A percentile compares a stretch with the other conserved stretches of the same genome.
These are phyloP conservation scores for Gomphus bonarii DNA, from an alignment of 1,284 basidiomycete species.

Conservation along the genomic window DNA sequence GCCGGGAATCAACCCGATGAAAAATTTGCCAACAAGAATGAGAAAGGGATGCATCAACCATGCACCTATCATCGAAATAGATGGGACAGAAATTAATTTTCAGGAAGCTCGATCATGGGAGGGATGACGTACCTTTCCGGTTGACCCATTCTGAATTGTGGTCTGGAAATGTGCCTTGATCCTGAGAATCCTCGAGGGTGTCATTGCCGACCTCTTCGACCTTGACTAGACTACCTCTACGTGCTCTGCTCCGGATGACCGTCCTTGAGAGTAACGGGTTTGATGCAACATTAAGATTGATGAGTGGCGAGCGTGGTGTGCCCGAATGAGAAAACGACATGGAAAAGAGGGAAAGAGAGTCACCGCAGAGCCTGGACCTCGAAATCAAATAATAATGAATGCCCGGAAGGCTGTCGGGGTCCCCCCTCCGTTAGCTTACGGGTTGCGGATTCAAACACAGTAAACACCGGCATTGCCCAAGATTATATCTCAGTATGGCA, in stretches of 20 bases:
- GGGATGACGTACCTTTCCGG: slow-evolving; percentile 63
- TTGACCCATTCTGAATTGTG: slow-evolving; percentile 99
- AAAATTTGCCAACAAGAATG: slow-evolving; percentile 82
- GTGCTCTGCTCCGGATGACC: slow-evolving; percentile 32
- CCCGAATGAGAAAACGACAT: slow-evolving; percentile 12
- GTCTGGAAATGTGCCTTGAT: slow-evolving; percentile 78
- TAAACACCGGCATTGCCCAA: too few relatives aligned
- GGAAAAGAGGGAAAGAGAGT: background rate
- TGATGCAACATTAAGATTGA: slow-evolving; percentile 34
- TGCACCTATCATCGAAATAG: slow-evolving; percentile 50
- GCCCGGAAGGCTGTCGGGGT: too few relatives aligned
- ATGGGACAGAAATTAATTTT: background rate
- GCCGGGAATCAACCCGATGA: slow-evolving; percentile 90
- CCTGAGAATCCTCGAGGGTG: slow-evolving; percentile 68
- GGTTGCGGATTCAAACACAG: too few relatives aligned
- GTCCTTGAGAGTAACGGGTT: slow-evolving; percentile 14
- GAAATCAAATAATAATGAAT: too few relatives aligned
- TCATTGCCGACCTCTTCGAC: slow-evolving; percentile 80
- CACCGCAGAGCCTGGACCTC: too few relatives aligned
- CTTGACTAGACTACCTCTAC: slow-evolving; percentile 77
- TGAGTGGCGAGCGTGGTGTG: slow-evolving; percentile 33
- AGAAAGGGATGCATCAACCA: slow-evolving; percentile 97
- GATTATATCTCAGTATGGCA: too few relatives aligned
- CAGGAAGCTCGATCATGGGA: background rate
- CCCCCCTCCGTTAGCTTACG: too few relatives aligned